Evolutionary conservation across 495 filamentous ascomycete species (phyloP).

Genomic region (Penicillium taxi): DNA sequence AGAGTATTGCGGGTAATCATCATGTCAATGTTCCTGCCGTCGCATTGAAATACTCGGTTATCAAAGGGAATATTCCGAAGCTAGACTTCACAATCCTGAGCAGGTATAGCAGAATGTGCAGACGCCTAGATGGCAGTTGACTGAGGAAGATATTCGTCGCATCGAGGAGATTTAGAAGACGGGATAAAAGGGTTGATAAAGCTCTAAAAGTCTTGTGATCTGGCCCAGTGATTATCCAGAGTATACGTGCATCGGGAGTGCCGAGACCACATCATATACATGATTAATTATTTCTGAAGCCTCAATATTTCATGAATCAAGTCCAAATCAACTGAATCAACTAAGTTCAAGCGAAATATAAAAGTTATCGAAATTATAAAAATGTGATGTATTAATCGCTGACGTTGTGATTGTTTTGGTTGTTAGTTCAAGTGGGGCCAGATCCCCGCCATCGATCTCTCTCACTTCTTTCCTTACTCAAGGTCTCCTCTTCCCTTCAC

Average conservation of each 20-base stretch:
- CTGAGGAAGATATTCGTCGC: slow-evolving; percentile 15
- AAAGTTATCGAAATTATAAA: background rate
- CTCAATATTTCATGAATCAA: too few species aligned
- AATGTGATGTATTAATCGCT: too few species aligned
- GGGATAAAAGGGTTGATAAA: too few species aligned
- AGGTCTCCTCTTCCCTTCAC: slow-evolving; percentile 1
- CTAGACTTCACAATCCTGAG: slow-evolving; percentile 12
- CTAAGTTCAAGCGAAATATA: background rate
- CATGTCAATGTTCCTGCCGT: slow-evolving; percentile 24
- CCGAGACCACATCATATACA: too few species aligned
- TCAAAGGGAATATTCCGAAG: slow-evolving; percentile 18
- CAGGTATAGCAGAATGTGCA: slow-evolving; percentile 22
- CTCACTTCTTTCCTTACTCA: background rate
- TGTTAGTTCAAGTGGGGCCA: slow-evolving; percentile 16
- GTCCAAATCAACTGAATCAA: too few species aligned
- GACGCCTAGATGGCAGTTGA: slow-evolving; percentile 22
- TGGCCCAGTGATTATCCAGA: too few species aligned
- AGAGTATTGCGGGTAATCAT: slow-evolving; percentile 19
- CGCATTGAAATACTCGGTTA: slow-evolving; percentile 37
- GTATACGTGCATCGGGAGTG: too few species aligned
- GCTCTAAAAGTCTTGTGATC: too few species aligned
- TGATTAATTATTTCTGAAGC: too few species aligned
- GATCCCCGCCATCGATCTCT: slow-evolving; percentile 17
- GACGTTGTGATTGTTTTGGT: too few species aligned
- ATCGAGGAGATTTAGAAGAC: slow-evolving; percentile 21